Evolutionary conservation across 768 basidiomycete species (phyloP), one percentile per base, ranked within the genome.

Genomic region (Tubosaeta brunneosetosa): DNA sequence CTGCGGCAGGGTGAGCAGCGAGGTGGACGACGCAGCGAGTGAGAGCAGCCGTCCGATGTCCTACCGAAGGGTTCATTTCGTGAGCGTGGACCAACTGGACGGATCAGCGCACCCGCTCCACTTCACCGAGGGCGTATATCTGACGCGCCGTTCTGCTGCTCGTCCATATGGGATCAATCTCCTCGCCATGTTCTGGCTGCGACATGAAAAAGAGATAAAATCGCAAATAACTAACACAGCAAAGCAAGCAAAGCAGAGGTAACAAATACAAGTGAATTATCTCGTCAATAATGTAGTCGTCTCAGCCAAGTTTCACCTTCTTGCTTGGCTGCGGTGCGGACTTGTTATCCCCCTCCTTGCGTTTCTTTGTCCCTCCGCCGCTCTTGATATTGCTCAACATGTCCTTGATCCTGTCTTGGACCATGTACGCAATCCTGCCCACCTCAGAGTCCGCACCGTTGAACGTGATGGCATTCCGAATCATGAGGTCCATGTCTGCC

Each of bases 401-500:
- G 47, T 85, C 82, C 58, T 72, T 78, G 59, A 80, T 73, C 56
- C 77, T 81, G 47, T 78, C 73, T 43, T 73, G 74, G 44, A 85
- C 63, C 29, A 66, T 61, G n/a, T 71, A 61, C 8, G 88, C 80
- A 36, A 86, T 71, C 40, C 72, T 64, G 14, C 86, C 91, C n/a
- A 91, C 88, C 52, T 90, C 86, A 3, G 88, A 89, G 42, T 86
- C 84, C 2, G 73, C 73, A 0, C 88, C 88, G 59, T 98, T 98
- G 78, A 97, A 98, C 49, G 78, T 81, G 66, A 88, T 80, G 14
- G 94, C 91, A 64, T 97, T 98, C 54, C 81, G 73, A 53, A 91
- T 70, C 93, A 98, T 95, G 40, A 94, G 77, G 41, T 86, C 81
- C 49, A 94, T 71, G 65, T 98, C 95, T 2, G 84, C 86, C 64